These are phyloP conservation scores for Hypoxylon subgilvum DNA, from an alignment of 495 filamentous ascomycete genomes.

Conservation along the genomic window DNA sequence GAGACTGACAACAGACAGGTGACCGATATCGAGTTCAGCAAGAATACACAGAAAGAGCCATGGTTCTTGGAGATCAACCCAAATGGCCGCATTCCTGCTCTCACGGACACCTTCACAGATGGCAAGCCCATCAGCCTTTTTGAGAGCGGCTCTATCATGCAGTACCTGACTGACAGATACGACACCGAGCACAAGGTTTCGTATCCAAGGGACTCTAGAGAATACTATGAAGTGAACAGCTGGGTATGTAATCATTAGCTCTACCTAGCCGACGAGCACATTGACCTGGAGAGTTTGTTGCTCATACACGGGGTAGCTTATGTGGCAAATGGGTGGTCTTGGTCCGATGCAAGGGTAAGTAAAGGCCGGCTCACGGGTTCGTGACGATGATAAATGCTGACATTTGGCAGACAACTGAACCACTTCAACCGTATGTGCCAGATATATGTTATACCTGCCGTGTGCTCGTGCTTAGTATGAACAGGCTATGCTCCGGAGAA, in stretches of 20 bases:
- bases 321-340: slow-evolving; percentile 70
- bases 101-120: slow-evolving; percentile 78
- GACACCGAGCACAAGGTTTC: slow-evolving; percentile 77
- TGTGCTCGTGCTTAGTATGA: not conserved
- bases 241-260: slow-evolving; percentile 60
- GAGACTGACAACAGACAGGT: slow-evolving; percentile 44
- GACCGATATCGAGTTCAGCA: slow-evolving; percentile 70
- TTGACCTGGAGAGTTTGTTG: not conserved
- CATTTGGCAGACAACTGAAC: slow-evolving; percentile 66
- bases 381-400: slow-evolving; percentile 7
- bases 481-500: slow-evolving; percentile 79
- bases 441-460: not conserved
- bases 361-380: slow-evolving; percentile 19
- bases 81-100: slow-evolving; percentile 91
- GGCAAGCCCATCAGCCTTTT: slow-evolving; percentile 78
- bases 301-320: slow-evolving; percentile 40
- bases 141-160: slow-evolving; percentile 84
- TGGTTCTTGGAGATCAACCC: slow-evolving; percentile 95
- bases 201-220: slow-evolving; percentile 74
- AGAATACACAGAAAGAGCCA: slow-evolving; percentile 75
- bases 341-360: slow-evolving; percentile 83
- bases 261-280: not conserved
- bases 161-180: slow-evolving; percentile 65
- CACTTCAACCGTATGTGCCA: slow-evolving; percentile 70
- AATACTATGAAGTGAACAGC: slow-evolving; percentile 78